phyloP scores from a whole-genome alignment of 208 protist species.

The Endotrypanum monterogeii region DNA sequence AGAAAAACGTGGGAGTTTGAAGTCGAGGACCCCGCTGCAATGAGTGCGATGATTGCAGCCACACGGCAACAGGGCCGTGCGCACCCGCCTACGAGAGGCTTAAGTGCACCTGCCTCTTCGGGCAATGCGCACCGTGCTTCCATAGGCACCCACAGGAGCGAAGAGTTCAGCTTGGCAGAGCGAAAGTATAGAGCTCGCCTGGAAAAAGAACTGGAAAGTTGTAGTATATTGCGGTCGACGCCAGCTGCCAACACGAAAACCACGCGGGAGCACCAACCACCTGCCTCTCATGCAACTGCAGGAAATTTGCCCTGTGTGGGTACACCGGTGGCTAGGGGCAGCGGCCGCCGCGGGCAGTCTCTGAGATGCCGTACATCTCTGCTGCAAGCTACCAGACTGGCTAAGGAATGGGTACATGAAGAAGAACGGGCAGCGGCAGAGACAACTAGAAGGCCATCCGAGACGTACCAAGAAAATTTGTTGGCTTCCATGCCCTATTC shows the following conservation, averaged over 20 bases:
- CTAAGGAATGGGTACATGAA: conserved; percentile 15
- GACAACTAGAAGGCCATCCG: neutral
- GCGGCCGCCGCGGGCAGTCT: neutral
- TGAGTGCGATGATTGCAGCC: neutral
- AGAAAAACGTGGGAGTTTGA: conserved; percentile 13
- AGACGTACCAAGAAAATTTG: neutral
- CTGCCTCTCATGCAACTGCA: neutral
- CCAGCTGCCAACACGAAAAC: neutral
- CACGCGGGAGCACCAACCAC: neutral
- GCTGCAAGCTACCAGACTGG: conserved; percentile 4
- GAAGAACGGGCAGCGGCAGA: neutral
- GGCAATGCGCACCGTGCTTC: neutral
- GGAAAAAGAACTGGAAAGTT: conserved; percentile 10
- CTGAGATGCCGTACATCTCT: neutral
- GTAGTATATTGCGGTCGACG: neutral
- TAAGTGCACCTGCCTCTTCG: neutral
- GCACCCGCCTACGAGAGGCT: neutral
- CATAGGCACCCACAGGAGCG: neutral
- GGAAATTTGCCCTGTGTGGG: neutral
- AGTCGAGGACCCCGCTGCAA: neutral
- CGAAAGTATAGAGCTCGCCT: conserved; percentile 17
- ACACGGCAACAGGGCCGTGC: neutral
- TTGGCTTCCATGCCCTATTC: conserved; percentile 4
- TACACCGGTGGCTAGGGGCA: neutral
- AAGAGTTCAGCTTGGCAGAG: neutral